A percentile compares a stretch with the other conserved stretches of the same genome.
Conservation (phyloP, 129 eudicot genomes). For the Ambrosia trifida region DNA sequence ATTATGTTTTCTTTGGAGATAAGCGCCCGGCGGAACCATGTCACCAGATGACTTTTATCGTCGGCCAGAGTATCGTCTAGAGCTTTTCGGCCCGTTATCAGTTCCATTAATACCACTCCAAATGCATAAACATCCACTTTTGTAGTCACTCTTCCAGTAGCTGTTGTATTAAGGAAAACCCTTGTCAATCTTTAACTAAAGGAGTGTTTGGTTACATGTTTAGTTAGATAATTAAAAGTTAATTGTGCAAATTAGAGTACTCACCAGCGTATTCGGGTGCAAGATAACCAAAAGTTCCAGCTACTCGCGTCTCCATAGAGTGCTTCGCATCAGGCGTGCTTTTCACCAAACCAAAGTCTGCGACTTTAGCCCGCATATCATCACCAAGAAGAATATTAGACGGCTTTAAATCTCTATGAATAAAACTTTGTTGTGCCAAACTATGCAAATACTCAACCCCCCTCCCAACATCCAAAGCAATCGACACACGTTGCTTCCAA, state of each 20-base stretch:
- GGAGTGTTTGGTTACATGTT: neutral
- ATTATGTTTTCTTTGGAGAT: conserved; percentile 2
- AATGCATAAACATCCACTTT: conserved; percentile 27
- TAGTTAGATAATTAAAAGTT: neutral
- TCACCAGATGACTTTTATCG: conserved; percentile 2
- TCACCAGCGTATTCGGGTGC: conserved; percentile 22
- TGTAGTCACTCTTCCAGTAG: conserved; percentile 21
- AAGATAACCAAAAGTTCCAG: conserved; percentile 26
- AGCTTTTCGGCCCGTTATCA: conserved; percentile 14
- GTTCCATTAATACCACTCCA: conserved; percentile 16
- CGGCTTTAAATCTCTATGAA: conserved; percentile 23
- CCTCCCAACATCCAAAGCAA: conserved; percentile 23
- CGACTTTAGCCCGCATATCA: conserved; percentile 13
- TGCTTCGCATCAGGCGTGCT: conserved; percentile 11
- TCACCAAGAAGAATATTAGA: conserved; percentile 29
- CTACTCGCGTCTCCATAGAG: conserved; percentile 10
- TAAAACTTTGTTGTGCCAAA: conserved; percentile 14
- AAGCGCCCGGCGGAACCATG: conserved; percentile 13
- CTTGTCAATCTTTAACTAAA: neutral
- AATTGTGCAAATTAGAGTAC: neutral
- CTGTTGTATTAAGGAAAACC: conserved; percentile 9
- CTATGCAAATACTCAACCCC: conserved; percentile 20
- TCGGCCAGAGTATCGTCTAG: conserved; percentile 5
- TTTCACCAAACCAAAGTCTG: conserved; percentile 23
- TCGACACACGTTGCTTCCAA: conserved; percentile 15